Base-by-base conservation (phyloP, 176 grass and related monocot genomes). In the Saccharum spontaneum region DNA sequence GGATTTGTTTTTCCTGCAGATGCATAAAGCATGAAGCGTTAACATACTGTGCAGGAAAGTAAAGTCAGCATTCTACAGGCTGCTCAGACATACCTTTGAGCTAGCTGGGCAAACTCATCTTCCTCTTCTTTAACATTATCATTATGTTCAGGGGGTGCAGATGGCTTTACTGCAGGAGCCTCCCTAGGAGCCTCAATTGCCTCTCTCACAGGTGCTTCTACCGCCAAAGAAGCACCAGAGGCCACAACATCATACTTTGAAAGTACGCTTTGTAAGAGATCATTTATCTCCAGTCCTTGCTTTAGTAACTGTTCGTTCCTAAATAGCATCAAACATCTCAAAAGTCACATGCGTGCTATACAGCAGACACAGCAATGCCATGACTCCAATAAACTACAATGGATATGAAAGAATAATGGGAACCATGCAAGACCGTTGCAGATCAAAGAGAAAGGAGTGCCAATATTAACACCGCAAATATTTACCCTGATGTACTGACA, bases 241-340 rank as follows among this genome's bases (percentile, higher is more conserved):
- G 84, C 90, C 40, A 98, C 72, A 8, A 75, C 87, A 40, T 95
- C 90, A 81, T 94, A 85, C 76, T 92, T 98, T 40, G 83, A 70
- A 67, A 98, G 89, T 73, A 94, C 78, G 78, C 70, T 91, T 84
- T 98, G 90, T 77, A 98, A 76, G 61, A 44, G 38, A 71, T 98
- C 97, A 79, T 98, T 92, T 71, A 95, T 83, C 76, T 92, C 91
- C 62, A 98, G 83, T 61, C 88, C 97, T 94, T 94, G 87, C 81
- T 89, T 89, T 75, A 98, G 71, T 36, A 98, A 86, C 79, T 93
- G 80, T 46, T 98, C 93, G 1, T 95, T 89, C 84, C 97, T 98
- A 86, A 33, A 83, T 22, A 79, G 78, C 31, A 69, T 76, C 75
- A 74, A 73, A 86, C 11, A 75, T 69, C 7, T 48, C 73, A 88